Conservation (phyloP, 2,329 filamentous ascomycete species). For the Epichloe uncinata region DNA sequence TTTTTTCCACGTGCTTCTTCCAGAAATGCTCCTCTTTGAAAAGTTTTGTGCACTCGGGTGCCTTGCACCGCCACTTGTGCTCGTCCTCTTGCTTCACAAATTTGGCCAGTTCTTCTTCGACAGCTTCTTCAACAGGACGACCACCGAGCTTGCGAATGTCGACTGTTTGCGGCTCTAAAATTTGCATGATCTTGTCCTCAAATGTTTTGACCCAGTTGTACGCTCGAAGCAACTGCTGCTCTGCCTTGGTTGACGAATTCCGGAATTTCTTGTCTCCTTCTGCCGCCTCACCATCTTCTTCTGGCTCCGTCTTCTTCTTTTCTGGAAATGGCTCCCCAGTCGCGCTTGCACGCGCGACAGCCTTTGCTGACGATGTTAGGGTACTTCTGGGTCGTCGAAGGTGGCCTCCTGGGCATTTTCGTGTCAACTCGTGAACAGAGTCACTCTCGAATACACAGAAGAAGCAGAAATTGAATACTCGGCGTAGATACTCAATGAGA, state of each 20-base stretch:
- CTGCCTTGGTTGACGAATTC: slow-evolving; percentile 58
- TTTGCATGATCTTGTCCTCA: slow-evolving; percentile 88
- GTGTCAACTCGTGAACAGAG: slow-evolving; percentile 86
- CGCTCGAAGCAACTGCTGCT: slow-evolving; percentile 84
- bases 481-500: slow-evolving; percentile 87
- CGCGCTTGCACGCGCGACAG: slow-evolving; percentile 74
- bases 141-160: slow-evolving; percentile 87
- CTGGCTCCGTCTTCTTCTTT: slow-evolving; percentile 60
- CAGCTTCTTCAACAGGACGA: slow-evolving; percentile 68
- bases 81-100: slow-evolving; percentile 96
- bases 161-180: slow-evolving; percentile 77
- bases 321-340: slow-evolving; percentile 70
- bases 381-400: slow-evolving; percentile 80
- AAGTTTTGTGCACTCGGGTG: slow-evolving; percentile 87
- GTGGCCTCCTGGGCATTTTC: slow-evolving; percentile 96
- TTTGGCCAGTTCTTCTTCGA: slow-evolving; percentile 76
- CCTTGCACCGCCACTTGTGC: slow-evolving; percentile 91
- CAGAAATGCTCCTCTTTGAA: slow-evolving; percentile 98
- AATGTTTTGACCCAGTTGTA: slow-evolving; percentile 99
- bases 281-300: slow-evolving; percentile 37
- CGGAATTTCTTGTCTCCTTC: slow-evolving; percentile 60
- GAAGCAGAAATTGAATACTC: slow-evolving; percentile 98
- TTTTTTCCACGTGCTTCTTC: slow-evolving; percentile 95
- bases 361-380: slow-evolving; percentile 68
- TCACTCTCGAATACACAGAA: slow-evolving; percentile 99